Base-by-base conservation (phyloP, 1,284 basidiomycete species). In the Moesziomyces parantarcticus region DNA sequence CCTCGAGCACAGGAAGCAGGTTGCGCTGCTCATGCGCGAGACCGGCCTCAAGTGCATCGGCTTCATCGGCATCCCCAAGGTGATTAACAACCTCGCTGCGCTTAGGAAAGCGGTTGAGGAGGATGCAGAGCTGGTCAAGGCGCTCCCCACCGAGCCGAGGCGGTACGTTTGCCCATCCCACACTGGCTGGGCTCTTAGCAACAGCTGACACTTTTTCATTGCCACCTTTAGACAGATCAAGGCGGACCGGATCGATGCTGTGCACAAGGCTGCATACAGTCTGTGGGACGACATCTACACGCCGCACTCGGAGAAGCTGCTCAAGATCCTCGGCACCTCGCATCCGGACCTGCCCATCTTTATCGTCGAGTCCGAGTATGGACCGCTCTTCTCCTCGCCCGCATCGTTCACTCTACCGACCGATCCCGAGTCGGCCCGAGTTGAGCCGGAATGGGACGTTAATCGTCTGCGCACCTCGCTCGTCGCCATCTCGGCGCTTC, bases 41-140 rank as follows among this genome's bases (percentile, higher is more conserved):
- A 89, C 92, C 10, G 93, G 93, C 5, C 84, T 99, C 83, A 98
- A 99, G 86, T 94, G 92, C 78, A 90, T 91, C 81, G 92, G 94
- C 74, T 94, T 97, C 84, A 89, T 93, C 70, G 94, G 94, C 42
- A 93, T 96, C 58, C 93, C 93, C 74, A 89, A 92, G 84, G 77
- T 78, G 26, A 83, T 83, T 65, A 83, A 83, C 68, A 82, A 83
- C 29, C 72, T 83, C 8, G 78, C 81, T 32, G 81, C 80, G n/a
- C 65, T 83, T 2, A 63, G 82, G 22, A 68, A 73, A 13, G 76
- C 69, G 0, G 80, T 82, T 7, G 82, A 83, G 22, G 70, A 75
- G 29, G 80, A 82, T 43, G 23, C 39, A 0, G 78, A 82, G 44
- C 67, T 82, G 3, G 74, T 75, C 7, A 23, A 42, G 25, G 61